Evolutionary conservation across 2,329 filamentous ascomycete species (phyloP), one percentile per base, ranked within the genome.

Genomic region (Paraconiothyrium brasiliense): DNA sequence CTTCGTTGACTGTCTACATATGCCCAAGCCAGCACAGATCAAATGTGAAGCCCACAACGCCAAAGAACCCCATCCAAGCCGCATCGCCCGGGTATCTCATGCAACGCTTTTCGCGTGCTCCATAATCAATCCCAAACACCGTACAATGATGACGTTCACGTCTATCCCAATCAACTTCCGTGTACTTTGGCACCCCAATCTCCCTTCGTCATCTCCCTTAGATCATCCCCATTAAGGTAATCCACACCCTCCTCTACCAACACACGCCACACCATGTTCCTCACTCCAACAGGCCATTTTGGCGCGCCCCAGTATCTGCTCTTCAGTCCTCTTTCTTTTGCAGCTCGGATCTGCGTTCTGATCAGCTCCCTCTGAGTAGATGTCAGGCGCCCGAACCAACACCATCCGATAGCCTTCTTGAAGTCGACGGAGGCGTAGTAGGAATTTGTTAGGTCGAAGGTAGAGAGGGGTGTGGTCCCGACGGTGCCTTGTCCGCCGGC

Each of bases 401-500:
- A 77, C 54, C 73, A 76, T 2, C 88, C 90, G 14, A 92, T 81
- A 0, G 83, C 74, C 3, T 75, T 70, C 20, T 75, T 77, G 70
- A 92, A 89, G 16, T 85, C 84, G 3, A 84, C 83, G 51, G 86
- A 89, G 20, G 89, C 87, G 74, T 91, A 92, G 77, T 87, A 89
- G 3, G 87, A 90, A 73, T 90, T 92, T 20, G 79, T 77, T 0
- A 75, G 74, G 64, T 81, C 78, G 32, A 81, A 77, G 20, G 2
- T 69, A 70, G 35, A 79, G 77, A 3, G 73, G 62, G 2, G 70
- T 68, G 1, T 76, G 68, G 80, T 78, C 54, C 80, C 80, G 54
- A 81, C 79, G 16, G 77, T 74, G 58, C 84, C 84, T 74, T 86
- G 84, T 27, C 82, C 81, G 9, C 62, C 60, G 13, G 50, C 50